A percentile compares a stretch with the other conserved stretches of the same genome.
Conservation (phyloP, 495 filamentous ascomycete species). For the Neurospora tetrasperma region DNA sequence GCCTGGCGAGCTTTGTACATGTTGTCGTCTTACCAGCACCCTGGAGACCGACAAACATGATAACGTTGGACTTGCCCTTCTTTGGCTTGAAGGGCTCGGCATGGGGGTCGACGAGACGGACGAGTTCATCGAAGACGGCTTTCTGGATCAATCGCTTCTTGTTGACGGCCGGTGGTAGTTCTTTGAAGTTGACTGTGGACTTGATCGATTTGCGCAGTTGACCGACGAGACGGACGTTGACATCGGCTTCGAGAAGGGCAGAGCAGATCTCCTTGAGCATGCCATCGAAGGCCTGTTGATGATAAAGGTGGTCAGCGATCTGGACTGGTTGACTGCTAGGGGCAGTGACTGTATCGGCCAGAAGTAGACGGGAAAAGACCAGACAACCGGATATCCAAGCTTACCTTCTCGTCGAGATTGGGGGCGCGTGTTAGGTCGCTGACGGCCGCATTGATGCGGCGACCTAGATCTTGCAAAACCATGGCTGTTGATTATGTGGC, state of each 20-base stretch:
- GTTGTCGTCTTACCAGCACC: conserved; percentile 97
- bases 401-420: conserved; percentile 92
- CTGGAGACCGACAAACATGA: conserved; percentile 98
- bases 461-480: conserved; percentile 97
- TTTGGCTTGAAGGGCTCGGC: conserved; percentile 93
- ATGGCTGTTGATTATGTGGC: conserved; percentile 38
- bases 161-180: conserved; percentile 77
- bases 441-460: conserved; percentile 95
- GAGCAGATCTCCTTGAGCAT: conserved; percentile 98
- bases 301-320: conserved; percentile 3
- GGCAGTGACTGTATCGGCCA: background rate
- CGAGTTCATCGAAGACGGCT: conserved; percentile 93
- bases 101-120: conserved; percentile 90
- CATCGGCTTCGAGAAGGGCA: conserved; percentile 87
- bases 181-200: conserved; percentile 81
- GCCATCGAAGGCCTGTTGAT: conserved; percentile 76
- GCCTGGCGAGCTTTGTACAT: conserved; percentile 92
- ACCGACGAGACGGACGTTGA: conserved; percentile 91
- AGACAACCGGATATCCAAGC: conserved; percentile 6
- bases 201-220: conserved; percentile 90
- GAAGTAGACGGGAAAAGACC: background rate
- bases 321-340: background rate
- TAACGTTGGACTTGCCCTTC: conserved; percentile 91
- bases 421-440: conserved; percentile 83
- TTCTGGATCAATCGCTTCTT: conserved; percentile 99